Evolutionary conservation across 345 rosid species (phyloP).

Genomic region (Carallia brachiata): DNA sequence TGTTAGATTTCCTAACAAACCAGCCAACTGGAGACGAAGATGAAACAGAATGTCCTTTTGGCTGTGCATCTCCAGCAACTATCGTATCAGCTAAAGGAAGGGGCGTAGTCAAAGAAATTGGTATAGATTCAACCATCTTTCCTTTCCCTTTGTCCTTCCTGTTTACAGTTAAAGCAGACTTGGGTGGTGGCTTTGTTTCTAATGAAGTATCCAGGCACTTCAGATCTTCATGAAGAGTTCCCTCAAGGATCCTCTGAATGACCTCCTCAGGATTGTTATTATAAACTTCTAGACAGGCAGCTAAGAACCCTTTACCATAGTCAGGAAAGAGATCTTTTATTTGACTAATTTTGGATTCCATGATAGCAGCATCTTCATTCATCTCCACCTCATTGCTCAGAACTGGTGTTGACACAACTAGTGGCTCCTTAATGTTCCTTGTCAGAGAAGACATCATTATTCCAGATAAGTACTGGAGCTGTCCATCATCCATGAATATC

Average conservation of each 20-base stretch:
- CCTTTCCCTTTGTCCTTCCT: slow-evolving; percentile 83
- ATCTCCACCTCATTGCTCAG: slow-evolving; percentile 34
- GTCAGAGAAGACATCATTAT: slow-evolving; percentile 42
- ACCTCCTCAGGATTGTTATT: slow-evolving; percentile 92
- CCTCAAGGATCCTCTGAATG: slow-evolving; percentile 90
- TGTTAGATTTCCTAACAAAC: slow-evolving; percentile 69
- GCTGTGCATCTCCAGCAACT: slow-evolving; percentile 24
- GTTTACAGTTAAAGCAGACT: slow-evolving; percentile 38
- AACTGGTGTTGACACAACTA: slow-evolving; percentile 28
- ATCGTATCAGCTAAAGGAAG: slow-evolving; percentile 3
- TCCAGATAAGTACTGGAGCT: slow-evolving; percentile 73
- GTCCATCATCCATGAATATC: slow-evolving; percentile 76
- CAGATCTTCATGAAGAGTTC: slow-evolving; percentile 81
- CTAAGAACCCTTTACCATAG: slow-evolving; percentile 73
- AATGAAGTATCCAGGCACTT: slow-evolving; percentile 57
- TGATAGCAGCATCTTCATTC: slow-evolving; percentile 68
- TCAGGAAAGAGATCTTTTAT: slow-evolving; percentile 91
- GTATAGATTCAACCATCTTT: slow-evolving; percentile 52
- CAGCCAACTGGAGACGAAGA: slow-evolving; percentile 65
- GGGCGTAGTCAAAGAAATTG: slow-evolving; percentile 11
- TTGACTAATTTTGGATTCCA: slow-evolving; percentile 86
- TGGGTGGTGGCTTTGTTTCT: slow-evolving; percentile 56
- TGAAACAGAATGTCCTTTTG: slow-evolving; percentile 40
- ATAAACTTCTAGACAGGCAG: slow-evolving; percentile 88
- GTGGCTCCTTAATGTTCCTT: slow-evolving; percentile 32